Evolutionary conservation across 352 stramenopile genomes (phyloP).

Genomic region (Phytopythium montanum): DNA sequence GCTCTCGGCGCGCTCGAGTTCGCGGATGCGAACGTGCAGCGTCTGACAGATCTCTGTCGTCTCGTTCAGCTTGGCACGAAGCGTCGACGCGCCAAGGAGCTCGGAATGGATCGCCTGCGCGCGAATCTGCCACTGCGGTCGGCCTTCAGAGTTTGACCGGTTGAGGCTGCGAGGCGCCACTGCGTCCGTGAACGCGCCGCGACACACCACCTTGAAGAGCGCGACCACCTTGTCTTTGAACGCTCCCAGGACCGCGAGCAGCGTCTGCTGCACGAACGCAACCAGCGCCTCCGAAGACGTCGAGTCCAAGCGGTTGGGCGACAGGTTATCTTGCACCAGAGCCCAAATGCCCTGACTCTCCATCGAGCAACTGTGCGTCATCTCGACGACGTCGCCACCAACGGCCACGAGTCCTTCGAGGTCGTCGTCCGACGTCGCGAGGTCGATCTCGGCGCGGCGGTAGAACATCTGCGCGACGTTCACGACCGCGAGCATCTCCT

Average conservation of each 20-base stretch:
- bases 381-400: slow-evolving; percentile 54
- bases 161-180: slow-evolving; percentile 39
- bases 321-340: slow-evolving; percentile 41
- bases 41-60: slow-evolving; percentile 62
- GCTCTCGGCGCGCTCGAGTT: slow-evolving; percentile 70
- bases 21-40: slow-evolving; percentile 62
- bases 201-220: slow-evolving; percentile 75
- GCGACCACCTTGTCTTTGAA: slow-evolving; percentile 63
- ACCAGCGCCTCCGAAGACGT: slow-evolving; percentile 25
- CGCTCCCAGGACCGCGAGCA: slow-evolving; percentile 38
- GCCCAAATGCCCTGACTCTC: slow-evolving; percentile 43
- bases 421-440: slow-evolving; percentile 63
- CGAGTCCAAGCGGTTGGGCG: slow-evolving; percentile 8
- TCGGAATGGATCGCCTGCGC: slow-evolving; percentile 70
- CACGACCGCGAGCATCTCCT: slow-evolving; percentile 40
- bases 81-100: slow-evolving; percentile 50
- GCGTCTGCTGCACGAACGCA: slow-evolving; percentile 39
- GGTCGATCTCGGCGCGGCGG: slow-evolving; percentile 63
- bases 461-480: slow-evolving; percentile 59
- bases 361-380: slow-evolving; percentile 44
- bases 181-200: slow-evolving; percentile 72
- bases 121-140: slow-evolving; percentile 70
- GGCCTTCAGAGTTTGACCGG: slow-evolving; percentile 19
- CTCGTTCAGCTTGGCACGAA: slow-evolving; percentile 59
- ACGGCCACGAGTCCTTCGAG: slow-evolving; percentile 57